Conservation (phyloP, 2,329 filamentous ascomycete genomes). For the Aplosporella prunicola region DNA sequence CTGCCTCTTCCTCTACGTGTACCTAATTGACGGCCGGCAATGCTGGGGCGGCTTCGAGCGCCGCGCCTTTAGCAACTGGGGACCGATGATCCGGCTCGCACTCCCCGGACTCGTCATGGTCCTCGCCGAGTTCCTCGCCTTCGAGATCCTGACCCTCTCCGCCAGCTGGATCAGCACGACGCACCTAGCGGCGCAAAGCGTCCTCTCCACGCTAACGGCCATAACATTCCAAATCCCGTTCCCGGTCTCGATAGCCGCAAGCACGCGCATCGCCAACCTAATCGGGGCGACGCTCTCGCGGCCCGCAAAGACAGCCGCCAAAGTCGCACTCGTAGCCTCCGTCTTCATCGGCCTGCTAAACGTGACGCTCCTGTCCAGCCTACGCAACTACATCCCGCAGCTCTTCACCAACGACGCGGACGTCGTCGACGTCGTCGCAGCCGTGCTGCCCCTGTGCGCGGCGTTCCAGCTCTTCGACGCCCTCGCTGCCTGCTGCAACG, state of each 20-base stretch:
- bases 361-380: conserved; percentile 54
- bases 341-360: conserved; percentile 71
- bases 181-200: conserved; percentile 71
- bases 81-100: conserved; percentile 78
- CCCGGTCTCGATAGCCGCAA: conserved; percentile 77
- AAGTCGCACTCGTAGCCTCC: conserved; percentile 61
- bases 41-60: conserved; percentile 72
- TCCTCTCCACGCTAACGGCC: conserved; percentile 67
- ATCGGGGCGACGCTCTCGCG: conserved; percentile 78
- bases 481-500: conserved; percentile 68
- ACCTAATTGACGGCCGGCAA: conserved; percentile 57
- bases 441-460: conserved; percentile 69
- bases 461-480: conserved; percentile 87
- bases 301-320: conserved; percentile 71
- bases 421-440: conserved; percentile 55
- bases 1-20: conserved; percentile 63
- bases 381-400: conserved; percentile 64
- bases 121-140: conserved; percentile 49
- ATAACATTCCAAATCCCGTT: conserved; percentile 90
- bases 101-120: conserved; percentile 90
- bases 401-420: conserved; percentile 64
- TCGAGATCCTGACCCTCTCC: conserved; percentile 52
- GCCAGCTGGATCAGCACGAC: conserved; percentile 70
- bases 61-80: conserved; percentile 63
- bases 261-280: conserved; percentile 81